Evolutionary conservation across 1,284 basidiomycete species (phyloP).

Genomic region (Polyporus tsugae): DNA sequence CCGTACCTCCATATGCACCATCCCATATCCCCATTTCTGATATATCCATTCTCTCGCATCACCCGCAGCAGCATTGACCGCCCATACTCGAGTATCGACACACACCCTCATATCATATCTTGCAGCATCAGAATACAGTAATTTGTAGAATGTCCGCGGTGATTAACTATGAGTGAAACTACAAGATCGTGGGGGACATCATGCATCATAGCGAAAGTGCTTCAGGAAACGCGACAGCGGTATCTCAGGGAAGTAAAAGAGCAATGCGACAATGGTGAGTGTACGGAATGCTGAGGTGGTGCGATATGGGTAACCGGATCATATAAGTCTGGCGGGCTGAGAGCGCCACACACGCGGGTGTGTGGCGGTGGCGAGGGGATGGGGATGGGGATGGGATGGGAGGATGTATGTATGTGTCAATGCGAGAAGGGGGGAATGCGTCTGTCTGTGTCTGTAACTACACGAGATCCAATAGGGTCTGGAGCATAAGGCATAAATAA

Average conservation of each 20-base stretch:
- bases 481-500: constrained; percentile 33
- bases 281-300: constrained; percentile 14
- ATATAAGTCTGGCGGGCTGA: neutral
- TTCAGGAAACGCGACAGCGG: constrained; percentile 31
- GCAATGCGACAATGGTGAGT: constrained; percentile 28
- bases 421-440: constrained; percentile 11
- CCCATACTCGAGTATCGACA: neutral
- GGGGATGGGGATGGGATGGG: neutral
- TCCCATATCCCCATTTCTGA: constrained; percentile 1
- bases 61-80: neutral
- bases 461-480: constrained; percentile 26
- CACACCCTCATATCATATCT: constrained; percentile 30
- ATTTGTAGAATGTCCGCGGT: constrained; percentile 37
- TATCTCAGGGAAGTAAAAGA: constrained; percentile 29
- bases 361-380: neutral
- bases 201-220: constrained; percentile 22
- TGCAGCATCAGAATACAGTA: constrained; percentile 41
- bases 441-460: constrained; percentile 16
- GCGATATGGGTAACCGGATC: constrained; percentile 9
- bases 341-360: neutral
- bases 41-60: neutral
- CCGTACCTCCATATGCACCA: neutral
- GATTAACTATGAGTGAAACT: constrained; percentile 30
- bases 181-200: constrained; percentile 21
- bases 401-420: constrained; percentile 1